Base-by-base conservation (phyloP, 225 moss, liverwort and hornwort genomes). In the Sphagnum tenellum region DNA sequence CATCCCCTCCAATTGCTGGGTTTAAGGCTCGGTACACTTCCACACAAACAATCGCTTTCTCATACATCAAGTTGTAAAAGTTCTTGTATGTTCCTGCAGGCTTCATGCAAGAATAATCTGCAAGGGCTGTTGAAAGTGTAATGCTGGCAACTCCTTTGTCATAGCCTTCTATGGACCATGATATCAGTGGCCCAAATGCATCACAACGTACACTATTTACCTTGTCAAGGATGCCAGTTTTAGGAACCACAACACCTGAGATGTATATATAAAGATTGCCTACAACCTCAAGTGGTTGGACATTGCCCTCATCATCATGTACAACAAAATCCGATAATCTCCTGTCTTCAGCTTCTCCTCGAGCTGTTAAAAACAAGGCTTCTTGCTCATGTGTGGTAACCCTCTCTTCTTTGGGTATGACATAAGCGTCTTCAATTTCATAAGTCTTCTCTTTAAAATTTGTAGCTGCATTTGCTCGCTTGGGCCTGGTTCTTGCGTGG, bases 161-260 rank as follows among this genome's bases (percentile, higher is more conserved):
- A 64, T 98, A 98, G 3, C 92, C 92, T 78, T 90, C 89, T 14
- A 98, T 82, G 2, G 83, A 90, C 96, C 96, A 98, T 46, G 84
- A 78, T 0, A 64, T 56, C 9, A 98, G 47, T 3, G 90, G 90
- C 11, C 96, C 96, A 65, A 98, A 77, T 57, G 59, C 62, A 8
- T 82, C 71, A 70, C 90, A 90, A 0, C 85, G 76, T 5, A 83
- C 72, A 45, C 80, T 85, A 62, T 69, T 80, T 56, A 71, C 74
- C 63, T 81, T 92, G 66, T 89, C 87, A 4, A 87, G 2, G 3
- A 70, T 50, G 56, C 75, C 75, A 7, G 60, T 49, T 50, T 77
- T 73, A 6, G 88, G 71, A 50, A 83, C n/a, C 47, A 93, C 78
- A 50, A 90, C 56, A 45, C 82, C 80, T 3, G 88, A 81, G 12